Percentiles rank a stretch among this genome's conserved stretches.
phyloP scores from a whole-genome alignment of 768 basidiomycete species.

The Astraeus odoratus region DNA sequence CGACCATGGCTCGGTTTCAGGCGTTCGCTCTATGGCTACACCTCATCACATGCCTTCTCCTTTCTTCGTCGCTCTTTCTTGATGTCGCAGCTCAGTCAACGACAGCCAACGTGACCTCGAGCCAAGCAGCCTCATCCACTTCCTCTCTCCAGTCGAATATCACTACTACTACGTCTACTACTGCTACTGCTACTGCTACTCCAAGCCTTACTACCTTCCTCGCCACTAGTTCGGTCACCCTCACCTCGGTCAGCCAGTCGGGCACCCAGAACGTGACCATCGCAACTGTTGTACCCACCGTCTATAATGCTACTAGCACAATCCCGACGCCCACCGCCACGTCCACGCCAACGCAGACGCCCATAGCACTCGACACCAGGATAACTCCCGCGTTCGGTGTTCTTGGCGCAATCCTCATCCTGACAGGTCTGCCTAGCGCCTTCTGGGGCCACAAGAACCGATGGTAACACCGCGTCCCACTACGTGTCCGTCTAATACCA shows the following conservation, averaged over 20 bases:
- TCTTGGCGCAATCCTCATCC: conserved; percentile 78
- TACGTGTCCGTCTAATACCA: conserved; percentile 1
- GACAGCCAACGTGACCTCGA: conserved; percentile 11
- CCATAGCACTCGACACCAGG: conserved; percentile 47
- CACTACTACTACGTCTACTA: conserved; percentile 18
- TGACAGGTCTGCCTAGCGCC: conserved; percentile 84
- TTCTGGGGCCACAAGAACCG: conserved; percentile 94
- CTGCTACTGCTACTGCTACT: conserved; percentile 11
- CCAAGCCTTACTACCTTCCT: conserved; percentile 46
- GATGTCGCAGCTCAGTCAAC: conserved; percentile 34
- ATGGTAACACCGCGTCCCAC: conserved; percentile 51
- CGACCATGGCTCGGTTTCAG: conserved; percentile 11
- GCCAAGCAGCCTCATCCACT: conserved; percentile 15
- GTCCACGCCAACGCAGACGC: conserved; percentile 24
- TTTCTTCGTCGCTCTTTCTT: conserved; percentile 24
- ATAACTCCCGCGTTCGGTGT: conserved; percentile 88
- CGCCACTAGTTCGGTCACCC: conserved; percentile 45
- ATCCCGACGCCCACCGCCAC: conserved; percentile 36
- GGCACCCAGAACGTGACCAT: conserved; percentile 43
- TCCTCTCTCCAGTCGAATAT: conserved; percentile 9
- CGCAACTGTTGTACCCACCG: conserved; percentile 50
- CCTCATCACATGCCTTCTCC: conserved; percentile 23
- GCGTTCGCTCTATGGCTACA: conserved; percentile 3
- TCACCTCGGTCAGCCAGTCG: conserved; percentile 41
- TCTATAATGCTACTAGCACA: conserved; percentile 57